These are phyloP conservation scores for Rehmannia glutinosa DNA, from an alignment of 257 asterid species.

Conservation along the genomic window DNA sequence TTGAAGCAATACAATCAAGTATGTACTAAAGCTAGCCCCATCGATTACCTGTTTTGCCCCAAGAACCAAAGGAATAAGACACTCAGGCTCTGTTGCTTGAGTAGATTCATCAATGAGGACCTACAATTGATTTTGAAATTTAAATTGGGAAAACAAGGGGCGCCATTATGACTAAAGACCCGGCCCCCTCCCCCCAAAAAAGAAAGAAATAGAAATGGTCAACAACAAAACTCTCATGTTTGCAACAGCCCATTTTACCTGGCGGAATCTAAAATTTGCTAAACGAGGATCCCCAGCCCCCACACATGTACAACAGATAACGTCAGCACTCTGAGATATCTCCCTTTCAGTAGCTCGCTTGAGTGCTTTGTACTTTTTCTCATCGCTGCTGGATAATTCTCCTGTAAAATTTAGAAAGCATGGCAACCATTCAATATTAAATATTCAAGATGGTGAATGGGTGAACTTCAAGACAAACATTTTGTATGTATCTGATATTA, in stretches of 20 bases:
- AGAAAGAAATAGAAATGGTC: background rate
- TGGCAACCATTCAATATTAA: background rate
- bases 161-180: background rate
- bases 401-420: slow-evolving; percentile 42
- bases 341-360: slow-evolving; percentile 99
- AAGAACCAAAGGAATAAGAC: slow-evolving; percentile 96
- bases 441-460: background rate
- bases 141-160: background rate
- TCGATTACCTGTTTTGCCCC: slow-evolving; percentile 84
- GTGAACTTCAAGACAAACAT: background rate
- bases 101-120: slow-evolving; percentile 99
- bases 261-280: slow-evolving; percentile 94
- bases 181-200: background rate
- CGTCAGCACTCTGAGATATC: slow-evolving; percentile 99
- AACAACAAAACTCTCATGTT: background rate
- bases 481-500: background rate
- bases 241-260: slow-evolving; percentile 42
- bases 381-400: slow-evolving; percentile 95
- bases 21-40: background rate
- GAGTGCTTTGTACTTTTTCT: slow-evolving; percentile 87
- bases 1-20: background rate
- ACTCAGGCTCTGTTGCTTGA: slow-evolving; percentile 96
- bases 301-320: slow-evolving; percentile 96
- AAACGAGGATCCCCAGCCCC: slow-evolving; percentile 99
- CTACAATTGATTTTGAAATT: slow-evolving; percentile 30